Conservation (phyloP, 345 rosid species). For the Populus nigra region DNA sequence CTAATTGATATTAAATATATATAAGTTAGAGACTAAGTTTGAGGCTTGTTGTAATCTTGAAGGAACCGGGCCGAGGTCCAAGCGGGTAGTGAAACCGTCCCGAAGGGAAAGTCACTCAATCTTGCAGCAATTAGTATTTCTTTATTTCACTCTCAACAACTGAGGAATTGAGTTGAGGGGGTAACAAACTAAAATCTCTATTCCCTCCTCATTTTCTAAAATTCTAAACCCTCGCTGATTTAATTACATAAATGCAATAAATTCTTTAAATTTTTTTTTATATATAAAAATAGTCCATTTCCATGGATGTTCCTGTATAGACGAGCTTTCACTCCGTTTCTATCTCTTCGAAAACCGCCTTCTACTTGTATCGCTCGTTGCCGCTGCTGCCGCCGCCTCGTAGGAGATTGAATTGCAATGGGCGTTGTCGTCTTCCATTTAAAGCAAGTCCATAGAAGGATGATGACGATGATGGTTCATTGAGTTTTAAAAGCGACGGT, state of each 20-base stretch:
- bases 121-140: no score
- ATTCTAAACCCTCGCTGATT: not conserved
- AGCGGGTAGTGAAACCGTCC: no score
- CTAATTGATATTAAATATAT: no score
- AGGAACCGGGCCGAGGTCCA: no score
- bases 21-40: no score
- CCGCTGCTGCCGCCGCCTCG: not conserved
- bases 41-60: no score
- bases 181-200: not conserved
- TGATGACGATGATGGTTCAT: not conserved
- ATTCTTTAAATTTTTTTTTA: no score
- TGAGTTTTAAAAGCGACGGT: constrained; percentile 3
- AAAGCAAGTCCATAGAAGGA: constrained; percentile 25
- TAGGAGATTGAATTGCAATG: not conserved
- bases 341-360: not conserved
- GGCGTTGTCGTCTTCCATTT: not conserved
- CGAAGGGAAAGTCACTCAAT: no score
- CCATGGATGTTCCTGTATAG: constrained; percentile 1
- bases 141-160: not conserved
- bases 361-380: not conserved
- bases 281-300: not conserved
- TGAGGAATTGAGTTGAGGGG: not conserved
- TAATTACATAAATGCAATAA: not conserved
- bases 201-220: not conserved
- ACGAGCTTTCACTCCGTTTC: constrained; percentile 1